Evolutionary conservation across 257 asterid species (phyloP).

Genomic region (Paraleonurus japonicus): DNA sequence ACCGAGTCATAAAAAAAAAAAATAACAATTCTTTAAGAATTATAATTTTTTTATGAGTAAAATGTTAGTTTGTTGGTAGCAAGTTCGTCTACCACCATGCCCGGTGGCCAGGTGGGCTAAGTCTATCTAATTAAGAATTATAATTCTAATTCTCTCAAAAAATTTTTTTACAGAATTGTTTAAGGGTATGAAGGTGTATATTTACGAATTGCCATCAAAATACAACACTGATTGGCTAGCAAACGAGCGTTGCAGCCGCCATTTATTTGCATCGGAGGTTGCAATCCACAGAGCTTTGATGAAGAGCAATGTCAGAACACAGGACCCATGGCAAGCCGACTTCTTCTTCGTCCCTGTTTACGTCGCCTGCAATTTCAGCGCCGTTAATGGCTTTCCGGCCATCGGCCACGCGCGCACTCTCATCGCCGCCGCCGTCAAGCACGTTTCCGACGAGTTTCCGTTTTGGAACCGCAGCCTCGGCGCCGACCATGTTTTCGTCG

Average conservation of each 20-base stretch:
- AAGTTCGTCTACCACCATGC: too few species aligned
- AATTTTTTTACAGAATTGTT: slow-evolving; percentile 30
- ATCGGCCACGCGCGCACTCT: slow-evolving; percentile 83
- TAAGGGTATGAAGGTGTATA: slow-evolving; percentile 51
- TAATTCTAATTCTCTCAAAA: background rate
- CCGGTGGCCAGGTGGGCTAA: too few species aligned
- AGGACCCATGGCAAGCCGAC: slow-evolving; percentile 68
- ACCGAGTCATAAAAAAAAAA: too few species aligned
- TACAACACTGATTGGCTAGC: slow-evolving; percentile 70
- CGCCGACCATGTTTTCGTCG: slow-evolving; percentile 67
- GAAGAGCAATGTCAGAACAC: slow-evolving; percentile 48
- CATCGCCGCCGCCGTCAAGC: slow-evolving; percentile 46
- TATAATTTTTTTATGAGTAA: too few species aligned
- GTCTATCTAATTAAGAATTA: too few species aligned
- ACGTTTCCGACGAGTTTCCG: slow-evolving; percentile 47
- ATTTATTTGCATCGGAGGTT: slow-evolving; percentile 91
- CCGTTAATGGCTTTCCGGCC: slow-evolving; percentile 84
- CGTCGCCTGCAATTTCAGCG: slow-evolving; percentile 82
- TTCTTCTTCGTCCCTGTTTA: slow-evolving; percentile 92
- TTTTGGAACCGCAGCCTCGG: slow-evolving; percentile 92
- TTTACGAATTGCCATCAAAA: slow-evolving; percentile 66
- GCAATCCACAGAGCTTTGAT: slow-evolving; percentile 66
- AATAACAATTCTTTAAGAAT: too few species aligned
- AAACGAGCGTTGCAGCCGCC: slow-evolving; percentile 60
- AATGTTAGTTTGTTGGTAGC: too few species aligned